Evolutionary conservation across 805 yeast species (phyloP).

Genomic region (Ogataea paradorogensis): DNA sequence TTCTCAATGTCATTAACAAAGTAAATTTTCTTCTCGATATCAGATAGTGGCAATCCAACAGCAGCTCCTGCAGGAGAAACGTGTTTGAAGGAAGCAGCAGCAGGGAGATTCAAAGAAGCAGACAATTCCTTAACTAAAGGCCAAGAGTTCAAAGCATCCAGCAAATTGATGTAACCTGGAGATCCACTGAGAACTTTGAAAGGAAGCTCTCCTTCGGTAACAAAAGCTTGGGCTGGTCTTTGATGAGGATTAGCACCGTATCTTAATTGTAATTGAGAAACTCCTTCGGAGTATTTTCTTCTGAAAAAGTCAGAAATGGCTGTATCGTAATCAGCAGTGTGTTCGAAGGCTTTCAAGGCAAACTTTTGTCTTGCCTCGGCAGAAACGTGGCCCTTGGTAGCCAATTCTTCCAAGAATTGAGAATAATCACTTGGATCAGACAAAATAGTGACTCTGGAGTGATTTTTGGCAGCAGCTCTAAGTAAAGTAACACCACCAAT

Average conservation of each 20-base stretch:
- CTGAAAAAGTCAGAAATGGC: slow-evolving; percentile 96
- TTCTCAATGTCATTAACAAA: slow-evolving; percentile 93
- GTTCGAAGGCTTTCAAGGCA: slow-evolving; percentile 97
- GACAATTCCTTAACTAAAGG: slow-evolving; percentile 96
- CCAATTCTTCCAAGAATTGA: slow-evolving; percentile 76
- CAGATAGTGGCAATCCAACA: slow-evolving; percentile 90
- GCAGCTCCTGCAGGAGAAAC: slow-evolving; percentile 99
- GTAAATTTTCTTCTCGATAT: slow-evolving; percentile 89
- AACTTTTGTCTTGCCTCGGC: slow-evolving; percentile 71
- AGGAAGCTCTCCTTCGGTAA: slow-evolving; percentile 82
- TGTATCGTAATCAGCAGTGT: slow-evolving; percentile 95
- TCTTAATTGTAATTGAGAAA: slow-evolving; percentile 87
- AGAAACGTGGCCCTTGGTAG: slow-evolving; percentile 61
- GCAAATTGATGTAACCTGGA: slow-evolving; percentile 95
- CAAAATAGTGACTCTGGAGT: slow-evolving; percentile 89
- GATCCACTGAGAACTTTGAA: slow-evolving; percentile 92
- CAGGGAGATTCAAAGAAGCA: slow-evolving; percentile 91
- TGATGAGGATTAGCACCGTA: slow-evolving; percentile 99
- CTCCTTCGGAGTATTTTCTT: slow-evolving; percentile 90
- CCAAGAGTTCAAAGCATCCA: slow-evolving; percentile 98
- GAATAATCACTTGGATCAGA: slow-evolving; percentile 95
- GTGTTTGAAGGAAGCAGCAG: slow-evolving; percentile 98
- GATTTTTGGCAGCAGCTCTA: slow-evolving; percentile 99
- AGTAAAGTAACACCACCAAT: slow-evolving; percentile 97
- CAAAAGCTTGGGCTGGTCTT: slow-evolving; percentile 97